A percentile compares a stretch with the other conserved stretches of the same genome.
phyloP scores from a whole-genome alignment of 345 rosid species.

The Noccaea caerulescens region DNA sequence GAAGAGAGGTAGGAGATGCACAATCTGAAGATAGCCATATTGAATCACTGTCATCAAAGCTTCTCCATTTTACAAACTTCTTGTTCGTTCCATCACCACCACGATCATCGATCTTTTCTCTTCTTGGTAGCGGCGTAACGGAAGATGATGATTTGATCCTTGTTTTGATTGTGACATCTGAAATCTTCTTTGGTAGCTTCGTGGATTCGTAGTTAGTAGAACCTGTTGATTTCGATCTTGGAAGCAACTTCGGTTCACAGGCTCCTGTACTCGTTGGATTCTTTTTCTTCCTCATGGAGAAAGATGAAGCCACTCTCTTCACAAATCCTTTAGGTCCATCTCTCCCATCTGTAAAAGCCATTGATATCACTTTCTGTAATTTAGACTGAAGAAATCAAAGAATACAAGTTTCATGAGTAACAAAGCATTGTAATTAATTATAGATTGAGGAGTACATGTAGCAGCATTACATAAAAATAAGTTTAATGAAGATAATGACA shows the following conservation, averaged over 20 bases:
- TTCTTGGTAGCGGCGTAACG: conserved; percentile 20
- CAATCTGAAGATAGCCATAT: conserved; percentile 59
- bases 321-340: conserved; percentile 33
- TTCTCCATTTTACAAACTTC: conserved; percentile 37
- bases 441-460: conserved; percentile 45
- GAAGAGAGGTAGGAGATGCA: conserved; percentile 49
- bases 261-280: conserved; percentile 16
- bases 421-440: neutral
- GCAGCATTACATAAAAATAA: neutral
- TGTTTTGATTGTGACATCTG: conserved; percentile 32
- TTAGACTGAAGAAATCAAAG: conserved; percentile 16
- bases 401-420: conserved; percentile 4
- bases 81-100: conserved; percentile 24
- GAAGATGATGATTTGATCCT: conserved; percentile 36
- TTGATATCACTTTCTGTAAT: conserved; percentile 16
- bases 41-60: conserved; percentile 49
- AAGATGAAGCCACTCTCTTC: conserved; percentile 41
- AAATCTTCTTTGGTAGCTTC: conserved; percentile 29
- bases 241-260: conserved; percentile 29
- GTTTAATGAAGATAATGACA: conserved; percentile 27
- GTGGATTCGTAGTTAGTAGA: conserved; percentile 36
- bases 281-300: conserved; percentile 41
- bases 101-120: conserved; percentile 48
- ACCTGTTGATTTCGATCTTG: conserved; percentile 45
- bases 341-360: conserved; percentile 36